Conservation (phyloP, 768 basidiomycete genomes). For the Agaricus subrufescens region DNA sequence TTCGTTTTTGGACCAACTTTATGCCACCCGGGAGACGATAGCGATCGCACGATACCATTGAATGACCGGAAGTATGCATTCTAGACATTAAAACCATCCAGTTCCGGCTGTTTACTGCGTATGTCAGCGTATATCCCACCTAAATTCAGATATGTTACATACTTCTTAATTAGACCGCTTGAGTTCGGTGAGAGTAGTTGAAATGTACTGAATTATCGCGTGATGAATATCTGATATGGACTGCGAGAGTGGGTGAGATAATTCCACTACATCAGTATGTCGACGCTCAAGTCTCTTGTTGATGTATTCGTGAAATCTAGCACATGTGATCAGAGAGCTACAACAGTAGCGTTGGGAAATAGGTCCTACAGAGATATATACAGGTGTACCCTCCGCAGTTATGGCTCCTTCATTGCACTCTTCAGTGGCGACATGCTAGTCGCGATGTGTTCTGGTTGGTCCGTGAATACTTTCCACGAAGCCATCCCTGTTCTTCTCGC, state of each 20-base stretch:
- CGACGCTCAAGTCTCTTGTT: slow-evolving; percentile 78
- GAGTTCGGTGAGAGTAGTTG: slow-evolving; percentile 80
- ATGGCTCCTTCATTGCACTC: slow-evolving; percentile 41
- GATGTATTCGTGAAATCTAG: slow-evolving; percentile 86
- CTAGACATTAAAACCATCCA: slow-evolving; percentile 90
- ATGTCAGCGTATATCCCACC: background rate
- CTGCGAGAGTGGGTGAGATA: slow-evolving; percentile 82
- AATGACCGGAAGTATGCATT: slow-evolving; percentile 94
- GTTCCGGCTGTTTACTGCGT: slow-evolving; percentile 64
- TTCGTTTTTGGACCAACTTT: slow-evolving; percentile 91
- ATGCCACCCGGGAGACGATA: slow-evolving; percentile 94
- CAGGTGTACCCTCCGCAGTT: slow-evolving; percentile 67
- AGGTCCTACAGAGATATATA: slow-evolving; percentile 76
- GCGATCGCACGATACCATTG: slow-evolving; percentile 80
- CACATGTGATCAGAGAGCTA: background rate
- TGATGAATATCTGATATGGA: slow-evolving; percentile 90
- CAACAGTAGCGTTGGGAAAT: background rate
- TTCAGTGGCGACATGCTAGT: slow-evolving; percentile 71
- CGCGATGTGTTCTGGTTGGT: no score
- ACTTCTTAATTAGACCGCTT: slow-evolving; percentile 76
- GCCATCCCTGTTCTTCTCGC: no score
- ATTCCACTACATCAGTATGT: slow-evolving; percentile 86
- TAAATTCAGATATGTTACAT: slow-evolving; percentile 10
- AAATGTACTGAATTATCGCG: slow-evolving; percentile 93
- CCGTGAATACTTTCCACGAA: slow-evolving; percentile 31